Evolutionary conservation across 805 yeast species (phyloP), one percentile per base, ranked within the genome.

Genomic region (Candida patagonica): DNA sequence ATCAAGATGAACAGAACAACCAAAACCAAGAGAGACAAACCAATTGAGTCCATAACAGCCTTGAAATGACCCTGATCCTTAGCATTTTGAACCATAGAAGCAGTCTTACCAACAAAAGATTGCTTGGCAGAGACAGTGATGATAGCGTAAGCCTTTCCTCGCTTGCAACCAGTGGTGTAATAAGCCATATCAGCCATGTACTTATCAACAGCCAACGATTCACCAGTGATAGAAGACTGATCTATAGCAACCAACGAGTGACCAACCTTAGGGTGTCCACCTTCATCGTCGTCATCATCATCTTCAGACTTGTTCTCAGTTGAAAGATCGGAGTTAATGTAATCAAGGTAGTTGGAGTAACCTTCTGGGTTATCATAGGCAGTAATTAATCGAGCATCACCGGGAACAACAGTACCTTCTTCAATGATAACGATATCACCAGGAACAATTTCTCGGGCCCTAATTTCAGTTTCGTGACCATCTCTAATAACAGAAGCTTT

Each of bases 201-300:
- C 76, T 87, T 87, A 74, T 86, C 95, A 54, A 83, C 95, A 62
- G 96, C 95, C 56, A 87, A 71, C 48, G 95, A 87, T 75, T 87
- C 96, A 82, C 96, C 96, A 61, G 96, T 87, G 65, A 87, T 81
- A 58, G 95, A 94, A 58, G 95, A 85, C 75, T 87, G 95, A 73
- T 87, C 96, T 37, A 56, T 54, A 42, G 63, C 65, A 60, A 85
- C 79, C 68, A 87, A 92, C 59, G 88, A 71, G 75, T 80, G 80
- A 63, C 85, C 78, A 60, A 77, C 86, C 71, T 85, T 94, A 56
- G 89, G 74, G 50, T 84, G 85, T 42, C 43, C 50, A 49, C 54
- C 60, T 9, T 47, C 59, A 12, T 53, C 60, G 24, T 52, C 61
- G n/a, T 53, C 57, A 30, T 51, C 60, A 21, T 50, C 53, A 23